Conservation (phyloP, 768 basidiomycete species). For the Kwoniella mangroviensis region DNA sequence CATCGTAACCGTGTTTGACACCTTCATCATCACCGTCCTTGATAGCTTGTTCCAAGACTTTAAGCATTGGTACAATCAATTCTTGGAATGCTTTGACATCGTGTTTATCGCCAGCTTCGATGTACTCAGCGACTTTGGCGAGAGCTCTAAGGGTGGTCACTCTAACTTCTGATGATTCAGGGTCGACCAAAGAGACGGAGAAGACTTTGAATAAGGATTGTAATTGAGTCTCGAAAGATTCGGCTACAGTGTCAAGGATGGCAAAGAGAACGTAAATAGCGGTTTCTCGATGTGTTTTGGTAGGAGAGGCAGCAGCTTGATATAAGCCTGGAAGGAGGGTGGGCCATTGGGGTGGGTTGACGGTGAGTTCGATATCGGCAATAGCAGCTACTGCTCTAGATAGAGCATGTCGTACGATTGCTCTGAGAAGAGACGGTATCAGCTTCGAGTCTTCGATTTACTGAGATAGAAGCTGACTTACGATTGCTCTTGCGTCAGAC, state of each 20-base stretch:
- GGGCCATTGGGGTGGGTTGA: conserved; percentile 66
- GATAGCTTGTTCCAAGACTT: conserved; percentile 82
- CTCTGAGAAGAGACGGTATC: conserved; percentile 61
- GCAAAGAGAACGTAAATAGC: conserved; percentile 80
- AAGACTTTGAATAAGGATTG: conserved; percentile 76
- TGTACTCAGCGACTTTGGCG: conserved; percentile 89
- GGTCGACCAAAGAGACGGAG: conserved; percentile 71
- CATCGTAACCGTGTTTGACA: conserved; percentile 89
- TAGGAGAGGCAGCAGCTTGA: conserved; percentile 71
- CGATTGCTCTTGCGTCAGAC: conserved; percentile 78
- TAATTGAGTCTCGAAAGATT: conserved; percentile 69
- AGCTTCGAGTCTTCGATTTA: background rate
- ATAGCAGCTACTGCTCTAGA: conserved; percentile 92
- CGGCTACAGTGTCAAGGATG: conserved; percentile 87
- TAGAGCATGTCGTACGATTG: conserved; percentile 87
- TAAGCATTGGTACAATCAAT: conserved; percentile 83
- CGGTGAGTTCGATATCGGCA: conserved; percentile 79
- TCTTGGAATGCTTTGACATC: conserved; percentile 86
- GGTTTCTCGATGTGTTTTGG: conserved; percentile 82
- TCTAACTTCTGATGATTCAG: conserved; percentile 85
- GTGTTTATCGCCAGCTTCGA: conserved; percentile 81
- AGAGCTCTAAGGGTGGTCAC: conserved; percentile 90
- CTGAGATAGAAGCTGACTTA: conserved; percentile 59
- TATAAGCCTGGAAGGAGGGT: conserved; percentile 86
- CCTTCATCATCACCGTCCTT: conserved; percentile 77